Evolutionary conservation across 306 rosid genomes (phyloP).

Genomic region (Dalbergia cochinchinensis): DNA sequence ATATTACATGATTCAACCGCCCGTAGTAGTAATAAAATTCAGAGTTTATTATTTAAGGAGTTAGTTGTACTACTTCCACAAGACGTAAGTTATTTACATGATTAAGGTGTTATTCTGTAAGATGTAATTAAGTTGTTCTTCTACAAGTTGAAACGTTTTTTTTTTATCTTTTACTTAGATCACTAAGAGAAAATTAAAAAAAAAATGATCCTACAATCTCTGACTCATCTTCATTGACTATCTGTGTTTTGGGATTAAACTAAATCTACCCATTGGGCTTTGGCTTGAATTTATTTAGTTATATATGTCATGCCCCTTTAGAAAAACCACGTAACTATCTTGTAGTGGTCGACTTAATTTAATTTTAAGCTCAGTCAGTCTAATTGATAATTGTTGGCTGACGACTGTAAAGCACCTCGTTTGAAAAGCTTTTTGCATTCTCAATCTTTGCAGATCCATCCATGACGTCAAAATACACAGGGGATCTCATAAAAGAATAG

Average conservation of each 20-base stretch:
- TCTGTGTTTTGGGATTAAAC: conserved; percentile 3
- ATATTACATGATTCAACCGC: no score
- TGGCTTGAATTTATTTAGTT: conserved; percentile 17
- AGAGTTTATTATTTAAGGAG: no score
- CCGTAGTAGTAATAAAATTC: no score
- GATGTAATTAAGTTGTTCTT: not conserved
- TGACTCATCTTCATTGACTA: not conserved
- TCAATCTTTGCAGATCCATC: conserved; percentile 25
- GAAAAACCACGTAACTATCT: conserved; percentile 9
- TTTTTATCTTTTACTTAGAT: not conserved
- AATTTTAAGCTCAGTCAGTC: not conserved
- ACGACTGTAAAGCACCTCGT: not conserved
- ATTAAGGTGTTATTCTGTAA: no score
- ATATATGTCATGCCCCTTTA: conserved; percentile 5
- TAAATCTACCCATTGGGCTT: conserved; percentile 16
- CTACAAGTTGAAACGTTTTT: conserved; percentile 20
- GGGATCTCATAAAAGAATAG: not conserved
- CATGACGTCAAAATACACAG: not conserved
- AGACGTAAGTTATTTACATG: no score
- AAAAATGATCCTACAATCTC: not conserved
- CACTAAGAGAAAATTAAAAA: not conserved
- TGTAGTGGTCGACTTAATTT: conserved; percentile 28
- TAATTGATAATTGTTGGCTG: conserved; percentile 5
- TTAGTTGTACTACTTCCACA: no score
- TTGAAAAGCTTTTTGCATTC: conserved; percentile 33